Evolutionary conservation across 805 yeast species (phyloP).

Genomic region (Wickerhamiella parazyma): DNA sequence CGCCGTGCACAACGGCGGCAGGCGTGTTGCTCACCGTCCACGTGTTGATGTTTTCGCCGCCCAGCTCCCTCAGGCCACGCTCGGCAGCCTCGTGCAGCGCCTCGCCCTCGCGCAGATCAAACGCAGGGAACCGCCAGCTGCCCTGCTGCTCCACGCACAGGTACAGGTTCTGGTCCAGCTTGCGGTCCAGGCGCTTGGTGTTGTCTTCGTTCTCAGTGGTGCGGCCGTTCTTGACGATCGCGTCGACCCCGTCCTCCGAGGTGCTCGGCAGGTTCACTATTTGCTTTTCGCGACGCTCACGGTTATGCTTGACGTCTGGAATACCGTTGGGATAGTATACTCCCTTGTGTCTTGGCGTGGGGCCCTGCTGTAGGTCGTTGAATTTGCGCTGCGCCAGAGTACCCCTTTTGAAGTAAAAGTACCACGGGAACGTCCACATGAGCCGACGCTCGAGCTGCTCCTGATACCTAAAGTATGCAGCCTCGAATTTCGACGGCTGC

Average conservation of each 20-base stretch:
- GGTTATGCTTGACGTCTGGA: conserved; percentile 74
- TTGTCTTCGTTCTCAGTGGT: conserved; percentile 72
- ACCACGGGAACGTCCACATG: conserved; percentile 96
- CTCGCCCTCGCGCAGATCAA: conserved; percentile 33
- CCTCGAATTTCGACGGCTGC: conserved; percentile 57
- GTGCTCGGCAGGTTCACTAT: conserved; percentile 62
- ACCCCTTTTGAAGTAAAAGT: conserved; percentile 82
- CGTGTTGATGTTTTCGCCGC: conserved; percentile 65
- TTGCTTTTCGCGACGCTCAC: conserved; percentile 80
- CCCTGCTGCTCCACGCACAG: conserved; percentile 40
- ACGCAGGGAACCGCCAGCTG: conserved; percentile 72
- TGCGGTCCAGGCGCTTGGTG: conserved; percentile 58
- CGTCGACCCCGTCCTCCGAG: conserved; percentile 28
- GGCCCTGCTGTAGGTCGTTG: conserved; percentile 60
- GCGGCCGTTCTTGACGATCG: conserved; percentile 58
- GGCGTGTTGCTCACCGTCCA: conserved; percentile 91
- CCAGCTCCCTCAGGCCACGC: conserved; percentile 51
- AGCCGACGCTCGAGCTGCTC: conserved; percentile 73
- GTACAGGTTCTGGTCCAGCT: conserved; percentile 66
- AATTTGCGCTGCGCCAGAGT: conserved; percentile 76
- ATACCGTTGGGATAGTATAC: conserved; percentile 71
- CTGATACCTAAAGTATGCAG: conserved; percentile 68
- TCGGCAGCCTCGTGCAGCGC: conserved; percentile 59
- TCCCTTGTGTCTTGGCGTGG: conserved; percentile 56
- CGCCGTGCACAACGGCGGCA: conserved; percentile 47